These are phyloP conservation scores for Apiotrichum gamsii DNA, from an alignment of 1,284 basidiomycete species.

Conservation along the genomic window DNA sequence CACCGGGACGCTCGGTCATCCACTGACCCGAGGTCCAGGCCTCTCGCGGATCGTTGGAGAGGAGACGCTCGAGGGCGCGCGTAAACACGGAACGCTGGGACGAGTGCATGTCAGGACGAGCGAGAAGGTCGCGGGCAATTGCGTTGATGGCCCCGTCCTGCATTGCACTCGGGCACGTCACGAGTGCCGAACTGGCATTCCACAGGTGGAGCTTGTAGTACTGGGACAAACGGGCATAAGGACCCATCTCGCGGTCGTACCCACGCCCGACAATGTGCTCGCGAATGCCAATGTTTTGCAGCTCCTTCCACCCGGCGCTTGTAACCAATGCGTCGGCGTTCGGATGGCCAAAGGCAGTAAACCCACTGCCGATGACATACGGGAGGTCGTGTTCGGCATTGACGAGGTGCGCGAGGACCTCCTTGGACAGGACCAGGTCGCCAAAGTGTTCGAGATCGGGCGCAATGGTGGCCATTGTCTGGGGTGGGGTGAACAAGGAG, in stretches of 20 bases:
- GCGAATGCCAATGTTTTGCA: conserved; percentile 11
- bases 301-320: conserved; percentile 11
- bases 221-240: conserved; percentile 14
- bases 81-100: conserved; percentile 10
- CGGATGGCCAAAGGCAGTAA: conserved; percentile 11
- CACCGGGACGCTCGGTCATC: conserved; percentile 76
- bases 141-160: conserved; percentile 13
- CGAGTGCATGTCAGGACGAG: background rate
- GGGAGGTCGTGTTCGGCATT: conserved; percentile 17
- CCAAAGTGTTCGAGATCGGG: conserved; percentile 1
- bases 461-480: background rate
- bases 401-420: conserved; percentile 3
- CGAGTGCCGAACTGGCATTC: conserved; percentile 5
- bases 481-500: conserved; percentile 3
- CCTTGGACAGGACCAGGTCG: conserved; percentile 1
- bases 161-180: conserved; percentile 14
- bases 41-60: conserved; percentile 50
- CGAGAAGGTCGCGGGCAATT: conserved; percentile 2
- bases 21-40: conserved; percentile 74
- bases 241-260: conserved; percentile 6
- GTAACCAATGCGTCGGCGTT: conserved; percentile 11
- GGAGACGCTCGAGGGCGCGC: conserved; percentile 11
- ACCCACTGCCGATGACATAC: conserved; percentile 8
- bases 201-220: conserved; percentile 14
- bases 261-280: conserved; percentile 13